Evolutionary conservation across 345 rosid species (phyloP), one percentile per base, ranked within the genome.

Genomic region (Euclidium syriacum): DNA sequence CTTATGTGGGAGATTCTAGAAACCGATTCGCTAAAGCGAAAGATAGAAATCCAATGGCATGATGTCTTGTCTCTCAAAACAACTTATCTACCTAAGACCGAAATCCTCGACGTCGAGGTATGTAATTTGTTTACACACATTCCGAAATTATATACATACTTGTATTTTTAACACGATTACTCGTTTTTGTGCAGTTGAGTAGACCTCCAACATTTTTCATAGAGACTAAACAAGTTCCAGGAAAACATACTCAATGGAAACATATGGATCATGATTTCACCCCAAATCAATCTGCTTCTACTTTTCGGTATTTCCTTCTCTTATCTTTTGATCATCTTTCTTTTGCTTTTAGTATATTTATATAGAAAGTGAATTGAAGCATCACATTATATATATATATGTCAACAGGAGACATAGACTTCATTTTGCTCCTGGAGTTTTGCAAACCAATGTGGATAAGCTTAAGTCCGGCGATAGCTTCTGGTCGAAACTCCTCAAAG

Each of bases 321-420:
- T 30, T n/a, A 35, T 16, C 26, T 11, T 38, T 17, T n/a, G 11
- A 25, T 20, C 24, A 7, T 56, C 0, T 7, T 36, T 41, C n/a
- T n/a, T 30, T 32, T 19, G 10, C 11, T 16, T 41, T 40, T 38
- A 29, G 17, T 17, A 41, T 2, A n/a, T n/a, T n/a, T n/a, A n/a
- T 19, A 5, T 4, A 26, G 29, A 33, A 32, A 48, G 2, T 23
- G n/a, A n/a, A n/a, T n/a, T n/a, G n/a, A 36, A 52, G 41, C 9
- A 39, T 43, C 22, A 34, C 10, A 1, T 22, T 4, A n/a, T 62
- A 4, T 51, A 10, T 42, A 38, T 24, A 16, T n/a, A n/a, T n/a
- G n/a, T n/a, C n/a, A n/a, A 46, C 73, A 86, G 95, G 86, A 77
- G 65, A 20, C 91, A 87, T 72, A 71, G 51, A 62, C 58, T 87